Base-by-base conservation (phyloP, 2,329 filamentous ascomycete genomes). In the Emmonsiellopsis sp. region DNA sequence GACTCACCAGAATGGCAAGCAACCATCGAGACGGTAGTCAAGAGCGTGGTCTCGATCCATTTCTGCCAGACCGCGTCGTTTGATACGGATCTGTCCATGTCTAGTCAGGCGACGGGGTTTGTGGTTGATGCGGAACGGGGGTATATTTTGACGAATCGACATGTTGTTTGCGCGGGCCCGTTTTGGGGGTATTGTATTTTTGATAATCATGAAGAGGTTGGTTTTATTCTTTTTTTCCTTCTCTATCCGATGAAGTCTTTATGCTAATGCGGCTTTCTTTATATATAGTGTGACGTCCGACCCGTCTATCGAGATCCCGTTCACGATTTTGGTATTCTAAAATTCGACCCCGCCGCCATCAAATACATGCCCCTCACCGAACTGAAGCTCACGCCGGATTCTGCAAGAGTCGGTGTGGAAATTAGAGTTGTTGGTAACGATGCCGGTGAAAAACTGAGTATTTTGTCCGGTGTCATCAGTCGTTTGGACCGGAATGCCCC, bases 111-210 rank as follows among this genome's bases (percentile, higher is more conserved):
- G 3, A 98, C 93, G 0, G 93, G 93, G 7, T 98, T 98, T 67
- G 91, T 98, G 13, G 93, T 98, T 26, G 93, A 98, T 73, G 89
- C 93, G 5, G 86, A 95, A 73, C 84, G 83, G 69, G 93, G 93
- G 69, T 90, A 91, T 67, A 92, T 93, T 63, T 72, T 93, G 69
- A 93, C 88, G 9, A 93, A 93, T 69, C 82, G 88, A 55, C 93
- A 98, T 74, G 93, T 98, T 34, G 93, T 97, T 42, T 90, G 93
- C 59, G 81, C 93, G 0, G 93, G 93, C 0, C 93, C 93, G 1
- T 98, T 98, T 72, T 97, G 92, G 86, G 93, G 93, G 47, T 96
- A 95, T 73, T 91, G 88, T 68, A 91, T 98, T 61, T 98, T 98
- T 69, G 94, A 98, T 70, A 98, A 98, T 68, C 93, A 98, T 71